Base-by-base conservation (phyloP, 1,284 basidiomycete species). In the Ceratobasidium papillatum region DNA sequence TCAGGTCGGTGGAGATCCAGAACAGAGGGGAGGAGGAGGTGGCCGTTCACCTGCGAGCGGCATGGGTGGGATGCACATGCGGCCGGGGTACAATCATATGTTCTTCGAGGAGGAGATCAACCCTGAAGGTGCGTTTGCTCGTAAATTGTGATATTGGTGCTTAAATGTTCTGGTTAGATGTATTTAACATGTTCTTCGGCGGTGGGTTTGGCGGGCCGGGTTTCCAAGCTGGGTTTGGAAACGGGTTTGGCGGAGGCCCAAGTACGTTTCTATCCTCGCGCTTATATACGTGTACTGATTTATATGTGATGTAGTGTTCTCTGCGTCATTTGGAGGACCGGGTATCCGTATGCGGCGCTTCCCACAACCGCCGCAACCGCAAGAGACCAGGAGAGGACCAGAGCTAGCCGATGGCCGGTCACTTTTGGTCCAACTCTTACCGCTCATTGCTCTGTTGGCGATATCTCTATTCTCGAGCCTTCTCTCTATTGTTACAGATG, bases 111-210 rank as follows among this genome's bases (percentile, higher is more conserved):
- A 54, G 85, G 86, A 3, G 85, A 93, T 92, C 78, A 93, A 94
- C 17, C 66, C 66, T 7, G 66, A 69, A 58, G 66, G 66, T 69
- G 30, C 38, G 51, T 25, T 19, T 3, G 17, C 9, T 17, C 17
- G 19, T 7, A n/a, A 34, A 17, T 51, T 32, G 2, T 56, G 12
- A 9, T 36, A 27, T 5, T 3, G n/a, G 22, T 2, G 22, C 66
- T 69, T 22, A 58, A 52, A 9, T 14, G 8, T 32, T 25, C 19
- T 54, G 27, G 12, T 19, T 43, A 83, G 97, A 99, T 77, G 81
- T 99, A 71, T 99, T 99, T 87, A 97, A 98, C 81, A 96, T 98
- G 94, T 99, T 99, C 88, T 99, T 99, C 27, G 85, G 85, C 7
- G 85, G 85, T 1, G 83, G 82, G 51, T 84, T 84, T 75, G 87